A percentile compares a stretch with the other conserved stretches of the same genome.
phyloP scores from a whole-genome alignment of 2,329 filamentous ascomycete species.

The Colletotrichum horii region DNA sequence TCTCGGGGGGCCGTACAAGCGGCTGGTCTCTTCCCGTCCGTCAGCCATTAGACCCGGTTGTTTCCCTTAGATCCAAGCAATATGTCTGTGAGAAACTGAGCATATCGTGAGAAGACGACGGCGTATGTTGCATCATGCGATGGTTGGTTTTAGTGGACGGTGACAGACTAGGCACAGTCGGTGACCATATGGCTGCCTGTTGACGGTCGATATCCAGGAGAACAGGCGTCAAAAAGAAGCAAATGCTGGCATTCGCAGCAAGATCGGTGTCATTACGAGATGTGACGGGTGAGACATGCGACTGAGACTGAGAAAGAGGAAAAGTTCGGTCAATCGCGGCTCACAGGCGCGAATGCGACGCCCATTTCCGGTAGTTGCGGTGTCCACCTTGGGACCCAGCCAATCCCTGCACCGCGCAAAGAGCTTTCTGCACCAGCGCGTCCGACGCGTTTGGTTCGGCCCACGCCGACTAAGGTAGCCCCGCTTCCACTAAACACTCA shows the following conservation, averaged over 20 bases:
- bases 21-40: conserved; percentile 18
- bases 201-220: background rate
- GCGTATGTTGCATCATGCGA: conserved; percentile 18
- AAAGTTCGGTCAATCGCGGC: conserved; percentile 15
- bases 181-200: background rate
- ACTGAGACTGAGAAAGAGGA: background rate
- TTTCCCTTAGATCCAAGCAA: conserved; percentile 16
- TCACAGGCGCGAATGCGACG: background rate
- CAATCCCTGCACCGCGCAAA: conserved; percentile 9
- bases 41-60: conserved; percentile 19
- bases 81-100: conserved; percentile 2
- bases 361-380: conserved; percentile 10
- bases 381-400: background rate
- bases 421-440: conserved; percentile 1
- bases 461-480: background rate
- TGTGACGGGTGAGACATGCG: conserved; percentile 3
- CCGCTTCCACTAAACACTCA: conserved; percentile 4
- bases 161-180: background rate
- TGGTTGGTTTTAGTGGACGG: background rate
- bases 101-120: conserved; percentile 17
- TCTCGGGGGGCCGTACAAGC: conserved; percentile 21
- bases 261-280: conserved; percentile 2
- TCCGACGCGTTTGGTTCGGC: conserved; percentile 16
- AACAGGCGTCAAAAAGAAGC: background rate
- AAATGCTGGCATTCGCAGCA: conserved; percentile 4